These are phyloP conservation scores for Alternaria longipes DNA, from an alignment of 2,329 filamentous ascomycete genomes.

Conservation along the genomic window DNA sequence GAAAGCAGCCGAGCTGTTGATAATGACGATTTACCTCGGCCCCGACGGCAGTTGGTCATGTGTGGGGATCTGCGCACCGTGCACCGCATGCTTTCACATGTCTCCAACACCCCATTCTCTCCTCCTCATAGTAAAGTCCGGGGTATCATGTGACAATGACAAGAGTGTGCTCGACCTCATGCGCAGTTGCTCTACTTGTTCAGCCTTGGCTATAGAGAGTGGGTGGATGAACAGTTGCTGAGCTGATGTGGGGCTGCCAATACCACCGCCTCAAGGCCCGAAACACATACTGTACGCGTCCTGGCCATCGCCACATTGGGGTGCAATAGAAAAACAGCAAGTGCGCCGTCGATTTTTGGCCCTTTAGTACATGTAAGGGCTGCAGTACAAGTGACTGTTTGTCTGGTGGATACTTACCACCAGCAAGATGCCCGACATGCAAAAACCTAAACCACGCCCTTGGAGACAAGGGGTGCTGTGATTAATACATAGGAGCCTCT, in stretches of 20 bases:
- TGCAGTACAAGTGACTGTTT: not conserved
- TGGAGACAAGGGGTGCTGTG: not conserved
- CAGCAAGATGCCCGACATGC: not conserved
- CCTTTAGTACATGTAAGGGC: not conserved
- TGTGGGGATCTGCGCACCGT: conserved; percentile 19
- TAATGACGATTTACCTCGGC: conserved; percentile 22
- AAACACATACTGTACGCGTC: conserved; percentile 2
- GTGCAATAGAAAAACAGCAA: not conserved
- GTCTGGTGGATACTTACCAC: not conserved
- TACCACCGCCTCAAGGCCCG: not conserved
- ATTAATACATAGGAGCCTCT: not conserved
- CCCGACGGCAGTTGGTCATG: conserved; percentile 23
- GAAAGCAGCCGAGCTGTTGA: conserved; percentile 23
- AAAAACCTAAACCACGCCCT: not conserved
- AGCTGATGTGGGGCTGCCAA: conserved; percentile 3
- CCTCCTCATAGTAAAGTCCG: not conserved
- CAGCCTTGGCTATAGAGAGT: not conserved
- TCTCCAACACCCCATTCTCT: not conserved
- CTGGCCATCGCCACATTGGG: not conserved
- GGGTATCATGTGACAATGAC: conserved; percentile 10
- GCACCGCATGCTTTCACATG: conserved; percentile 19
- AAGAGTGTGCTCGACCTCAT: not conserved
- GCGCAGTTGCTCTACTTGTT: not conserved
- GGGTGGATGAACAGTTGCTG: not conserved
- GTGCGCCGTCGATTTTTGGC: not conserved